phyloP scores from a whole-genome alignment of 1,284 basidiomycete genomes.

The Porphyrellus sp. region DNA sequence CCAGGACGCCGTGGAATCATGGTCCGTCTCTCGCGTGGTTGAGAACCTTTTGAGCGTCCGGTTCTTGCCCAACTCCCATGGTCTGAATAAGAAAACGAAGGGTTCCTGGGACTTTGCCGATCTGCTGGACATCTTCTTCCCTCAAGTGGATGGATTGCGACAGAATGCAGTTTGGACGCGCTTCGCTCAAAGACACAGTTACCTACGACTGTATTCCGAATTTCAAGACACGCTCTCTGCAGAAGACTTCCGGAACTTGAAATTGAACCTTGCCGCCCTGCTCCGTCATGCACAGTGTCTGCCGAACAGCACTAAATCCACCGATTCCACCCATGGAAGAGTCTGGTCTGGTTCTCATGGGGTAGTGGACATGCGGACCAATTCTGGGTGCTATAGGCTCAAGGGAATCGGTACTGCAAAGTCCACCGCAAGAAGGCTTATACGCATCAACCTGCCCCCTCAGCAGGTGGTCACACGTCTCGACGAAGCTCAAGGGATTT shows the following conservation, averaged over 20 bases:
- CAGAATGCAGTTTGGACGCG: neutral
- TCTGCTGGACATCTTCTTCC: neutral
- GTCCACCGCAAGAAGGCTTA: neutral
- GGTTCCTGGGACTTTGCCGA: neutral
- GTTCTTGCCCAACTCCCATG: conserved; percentile 1
- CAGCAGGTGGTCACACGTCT: conserved; percentile 3
- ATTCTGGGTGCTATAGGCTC: conserved; percentile 1
- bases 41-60: conserved; percentile 1
- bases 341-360: conserved; percentile 3
- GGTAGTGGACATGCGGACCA: conserved; percentile 1
- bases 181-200: neutral
- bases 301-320: conserved; percentile 2
- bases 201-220: neutral
- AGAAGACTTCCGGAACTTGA: neutral
- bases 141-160: neutral
- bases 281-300: conserved; percentile 2
- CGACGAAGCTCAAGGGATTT: conserved; percentile 10
- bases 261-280: neutral
- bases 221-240: neutral
- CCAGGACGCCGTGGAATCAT: conserved; percentile 1
- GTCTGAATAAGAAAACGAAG: neutral
- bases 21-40: conserved; percentile 3
- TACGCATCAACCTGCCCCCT: conserved; percentile 3
- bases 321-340: neutral
- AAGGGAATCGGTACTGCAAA: conserved; percentile 1